Conservation (phyloP, 352 stramenopile genomes). For the Phytopythium kandeliae region DNA sequence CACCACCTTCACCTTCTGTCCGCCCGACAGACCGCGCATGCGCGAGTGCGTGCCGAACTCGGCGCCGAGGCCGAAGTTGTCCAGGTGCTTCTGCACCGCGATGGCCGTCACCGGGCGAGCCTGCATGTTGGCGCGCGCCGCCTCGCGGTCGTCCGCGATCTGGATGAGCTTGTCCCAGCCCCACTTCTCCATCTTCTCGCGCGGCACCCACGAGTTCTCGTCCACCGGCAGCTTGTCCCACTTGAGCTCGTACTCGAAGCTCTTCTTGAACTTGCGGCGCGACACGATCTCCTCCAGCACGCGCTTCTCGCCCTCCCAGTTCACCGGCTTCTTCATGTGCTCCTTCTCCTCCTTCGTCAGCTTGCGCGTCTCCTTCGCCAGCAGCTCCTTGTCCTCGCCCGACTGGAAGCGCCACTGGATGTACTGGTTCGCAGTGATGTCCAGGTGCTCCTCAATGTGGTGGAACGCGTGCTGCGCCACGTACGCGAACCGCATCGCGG, state of each 20-base stretch:
- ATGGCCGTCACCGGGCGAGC: slow-evolving; percentile 91
- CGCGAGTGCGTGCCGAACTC: slow-evolving; percentile 98
- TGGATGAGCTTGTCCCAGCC: slow-evolving; percentile 96
- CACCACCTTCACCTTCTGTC: slow-evolving; percentile 99
- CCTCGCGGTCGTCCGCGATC: slow-evolving; percentile 94
- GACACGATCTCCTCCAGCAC: slow-evolving; percentile 89
- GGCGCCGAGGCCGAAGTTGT: slow-evolving; percentile 94
- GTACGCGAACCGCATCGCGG: slow-evolving; percentile 92
- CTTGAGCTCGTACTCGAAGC: slow-evolving; percentile 97
- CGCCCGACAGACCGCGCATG: slow-evolving; percentile 96
- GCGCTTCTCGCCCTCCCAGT: slow-evolving; percentile 91
- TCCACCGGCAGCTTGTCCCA: slow-evolving; percentile 93
- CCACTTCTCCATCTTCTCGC: slow-evolving; percentile 95
- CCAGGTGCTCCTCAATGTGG: slow-evolving; percentile 96
- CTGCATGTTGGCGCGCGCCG: slow-evolving; percentile 91
- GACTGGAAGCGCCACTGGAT: slow-evolving; percentile 97
- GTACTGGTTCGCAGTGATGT: slow-evolving; percentile 94
- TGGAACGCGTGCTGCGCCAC: slow-evolving; percentile 97
- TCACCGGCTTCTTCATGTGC: slow-evolving; percentile 91
- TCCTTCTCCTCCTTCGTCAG: slow-evolving; percentile 91
- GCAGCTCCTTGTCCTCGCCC: slow-evolving; percentile 86
- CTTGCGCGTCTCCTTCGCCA: slow-evolving; percentile 91
- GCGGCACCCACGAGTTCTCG: slow-evolving; percentile 94
- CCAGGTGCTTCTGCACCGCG: slow-evolving; percentile 96
- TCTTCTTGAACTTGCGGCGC: slow-evolving; percentile 93